A percentile compares a stretch with the other conserved stretches of the same genome.
These are phyloP conservation scores for Maudiozyma saulgeensis DNA, from an alignment of 805 yeast species.

Conservation along the genomic window DNA sequence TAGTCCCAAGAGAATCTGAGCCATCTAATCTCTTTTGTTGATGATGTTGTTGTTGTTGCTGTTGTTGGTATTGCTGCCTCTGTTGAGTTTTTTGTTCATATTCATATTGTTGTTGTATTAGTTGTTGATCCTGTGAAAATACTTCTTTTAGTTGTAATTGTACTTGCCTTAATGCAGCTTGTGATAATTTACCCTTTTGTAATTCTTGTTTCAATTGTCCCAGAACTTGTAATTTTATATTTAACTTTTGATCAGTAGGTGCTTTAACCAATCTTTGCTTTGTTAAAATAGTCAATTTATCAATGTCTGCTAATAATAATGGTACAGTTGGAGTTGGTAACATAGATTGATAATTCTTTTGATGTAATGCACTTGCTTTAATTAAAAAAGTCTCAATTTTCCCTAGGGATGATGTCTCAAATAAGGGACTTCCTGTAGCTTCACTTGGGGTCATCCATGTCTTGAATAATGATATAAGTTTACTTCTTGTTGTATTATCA, in stretches of 20 bases:
- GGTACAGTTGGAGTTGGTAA: slow-evolving; percentile 26
- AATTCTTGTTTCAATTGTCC: slow-evolving; percentile 30
- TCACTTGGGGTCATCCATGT: slow-evolving; percentile 73
- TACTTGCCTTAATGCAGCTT: slow-evolving; percentile 25
- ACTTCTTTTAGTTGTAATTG: slow-evolving; percentile 34
- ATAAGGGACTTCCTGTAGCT: slow-evolving; percentile 42
- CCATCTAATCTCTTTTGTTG: slow-evolving; percentile 2
- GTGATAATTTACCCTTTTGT: slow-evolving; percentile 27
- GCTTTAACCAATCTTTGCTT: slow-evolving; percentile 24
- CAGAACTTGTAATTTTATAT: slow-evolving; percentile 28
- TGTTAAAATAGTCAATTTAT: slow-evolving; percentile 28
- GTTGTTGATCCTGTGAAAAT: slow-evolving; percentile 32
- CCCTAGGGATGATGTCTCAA: slow-evolving; percentile 58
- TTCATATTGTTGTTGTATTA: slow-evolving; percentile 21
- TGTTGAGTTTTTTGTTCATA: slow-evolving; percentile 21
- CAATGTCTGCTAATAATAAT: slow-evolving; percentile 28
- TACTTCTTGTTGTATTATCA: slow-evolving; percentile 62
- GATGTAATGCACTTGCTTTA: slow-evolving; percentile 43
- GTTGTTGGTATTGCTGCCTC: slow-evolving; percentile 12
- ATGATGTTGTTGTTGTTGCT: slow-evolving; percentile 6
- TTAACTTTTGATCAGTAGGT: slow-evolving; percentile 28
- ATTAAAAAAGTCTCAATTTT: slow-evolving; percentile 67
- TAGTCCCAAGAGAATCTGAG: background rate
- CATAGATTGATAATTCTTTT: slow-evolving; percentile 26
- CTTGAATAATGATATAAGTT: slow-evolving; percentile 66